Base-by-base conservation (phyloP, 2,329 filamentous ascomycete species). In the Fusarium mexicanum region DNA sequence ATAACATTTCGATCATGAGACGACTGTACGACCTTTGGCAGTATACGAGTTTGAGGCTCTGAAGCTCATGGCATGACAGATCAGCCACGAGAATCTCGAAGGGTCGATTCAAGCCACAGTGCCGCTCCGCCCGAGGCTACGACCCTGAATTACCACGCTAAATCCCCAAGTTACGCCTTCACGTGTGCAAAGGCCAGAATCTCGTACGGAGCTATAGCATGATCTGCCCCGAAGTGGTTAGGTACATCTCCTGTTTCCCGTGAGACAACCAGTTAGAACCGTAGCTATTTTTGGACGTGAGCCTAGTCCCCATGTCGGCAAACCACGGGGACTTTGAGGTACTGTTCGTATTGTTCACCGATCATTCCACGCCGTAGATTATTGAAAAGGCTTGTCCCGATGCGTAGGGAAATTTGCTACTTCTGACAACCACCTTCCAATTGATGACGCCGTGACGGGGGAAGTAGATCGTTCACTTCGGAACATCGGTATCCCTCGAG, bases 161-260 rank as follows among this genome's bases (percentile, higher is more conserved):
- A 61, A 33, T 44, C 16, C 16, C 26, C 24, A 58, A 61, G 31
- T 20, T 24, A 37, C 29, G 7, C 37, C 33, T 37, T 54, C 61
- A 71, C 47, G 44, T 70, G 67, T 46, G 2, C 48, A 5, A 35
- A 29, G 8, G 10, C 38, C 12, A 40, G 17, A 46, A n/a, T 40
- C 41, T 41, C 6, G 16, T 43, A 38, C 11, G 29, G 46, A 26
- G 20, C 29, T 18, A 37, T 58, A 38, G 20, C 16, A 18, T 54
- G 66, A 70, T 65, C 35, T 8, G 10, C 29, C 67, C 31, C 2
- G 16, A 60, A 50, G 11, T 2, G 22, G 67, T n/a, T 70, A 66
- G 67, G 29, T 4, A 46, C 17, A 55, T 50, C 67, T 70, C 67
- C 67, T 66, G 55, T 71, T 71, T 43, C 18, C 18, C 44, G 20